phyloP scores from a whole-genome alignment of 2,329 filamentous ascomycete genomes.

The Exophiala dermatitidis region DNA sequence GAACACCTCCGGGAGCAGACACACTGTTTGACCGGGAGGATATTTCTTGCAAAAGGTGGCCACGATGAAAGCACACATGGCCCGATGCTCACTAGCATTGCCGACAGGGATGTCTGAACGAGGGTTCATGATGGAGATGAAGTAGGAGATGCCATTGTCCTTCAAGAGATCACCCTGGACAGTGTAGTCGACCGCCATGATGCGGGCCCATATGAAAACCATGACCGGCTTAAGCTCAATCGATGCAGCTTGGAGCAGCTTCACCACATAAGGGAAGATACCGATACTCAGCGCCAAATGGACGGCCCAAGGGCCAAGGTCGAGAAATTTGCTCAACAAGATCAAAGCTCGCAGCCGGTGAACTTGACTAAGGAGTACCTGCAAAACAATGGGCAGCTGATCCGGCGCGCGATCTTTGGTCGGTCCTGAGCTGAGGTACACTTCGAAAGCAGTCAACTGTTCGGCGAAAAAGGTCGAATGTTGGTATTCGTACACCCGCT shows the following conservation, averaged over 20 bases:
- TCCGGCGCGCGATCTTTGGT: constrained; percentile 82
- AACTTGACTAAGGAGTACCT: constrained; percentile 91
- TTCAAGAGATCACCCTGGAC: constrained; percentile 93
- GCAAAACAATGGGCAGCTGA: constrained; percentile 89
- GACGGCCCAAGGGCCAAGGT: constrained; percentile 97
- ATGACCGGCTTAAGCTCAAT: constrained; percentile 94
- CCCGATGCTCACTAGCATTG: constrained; percentile 88
- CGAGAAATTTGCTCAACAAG: constrained; percentile 83
- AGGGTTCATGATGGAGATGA: constrained; percentile 84
- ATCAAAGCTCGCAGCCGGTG: constrained; percentile 87
- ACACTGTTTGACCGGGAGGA: constrained; percentile 83
- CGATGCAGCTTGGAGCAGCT: constrained; percentile 89
- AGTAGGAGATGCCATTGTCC: constrained; percentile 95
- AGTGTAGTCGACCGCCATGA: constrained; percentile 87
- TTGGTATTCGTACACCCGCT: constrained; percentile 79
- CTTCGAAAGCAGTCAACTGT: constrained; percentile 92
- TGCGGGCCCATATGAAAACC: constrained; percentile 98
- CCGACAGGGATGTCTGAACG: constrained; percentile 74
- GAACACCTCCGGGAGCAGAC: constrained; percentile 72
- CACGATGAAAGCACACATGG: constrained; percentile 97
- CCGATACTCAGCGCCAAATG: constrained; percentile 94
- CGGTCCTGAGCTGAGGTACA: constrained; percentile 79
- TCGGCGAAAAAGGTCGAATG: constrained; percentile 96
- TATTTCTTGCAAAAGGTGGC: constrained; percentile 96
- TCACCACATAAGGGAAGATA: constrained; percentile 98